These are phyloP conservation scores for Drechslerella stenobrocha DNA, from an alignment of 2,329 filamentous ascomycete genomes.

Conservation along the genomic window DNA sequence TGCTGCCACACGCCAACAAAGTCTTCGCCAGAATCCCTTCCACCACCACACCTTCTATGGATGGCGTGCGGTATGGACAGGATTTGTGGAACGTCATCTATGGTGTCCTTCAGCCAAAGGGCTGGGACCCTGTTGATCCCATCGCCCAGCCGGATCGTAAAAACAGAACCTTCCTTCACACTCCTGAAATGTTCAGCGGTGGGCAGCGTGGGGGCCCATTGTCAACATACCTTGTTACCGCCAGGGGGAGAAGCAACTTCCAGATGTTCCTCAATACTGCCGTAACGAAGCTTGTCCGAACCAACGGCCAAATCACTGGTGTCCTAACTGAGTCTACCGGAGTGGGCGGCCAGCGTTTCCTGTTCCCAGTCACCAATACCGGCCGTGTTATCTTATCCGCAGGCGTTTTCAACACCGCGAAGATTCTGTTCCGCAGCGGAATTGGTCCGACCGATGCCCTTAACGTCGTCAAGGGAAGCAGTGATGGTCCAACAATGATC, in stretches of 20 bases:
- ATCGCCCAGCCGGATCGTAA: constrained; percentile 66
- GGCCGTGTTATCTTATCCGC: constrained; percentile 71
- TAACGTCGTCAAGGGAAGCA: constrained; percentile 60
- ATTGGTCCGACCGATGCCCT: constrained; percentile 65
- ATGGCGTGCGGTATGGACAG: constrained; percentile 69
- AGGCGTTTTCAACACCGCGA: constrained; percentile 70
- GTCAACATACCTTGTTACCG: constrained; percentile 70
- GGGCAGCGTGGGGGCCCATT: constrained; percentile 71
- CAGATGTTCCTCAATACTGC: constrained; percentile 68
- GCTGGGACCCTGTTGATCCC: constrained; percentile 67
- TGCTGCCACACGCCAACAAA: constrained; percentile 63
- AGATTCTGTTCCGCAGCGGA: constrained; percentile 70
- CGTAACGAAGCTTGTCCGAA: constrained; percentile 69
- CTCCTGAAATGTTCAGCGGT: constrained; percentile 68
- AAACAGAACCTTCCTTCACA: constrained; percentile 67
- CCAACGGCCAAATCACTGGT: constrained; percentile 66
- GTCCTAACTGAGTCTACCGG: constrained; percentile 64
- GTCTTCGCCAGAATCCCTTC: constrained; percentile 73
- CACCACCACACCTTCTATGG: constrained; percentile 67
- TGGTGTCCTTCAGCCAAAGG: constrained; percentile 63
- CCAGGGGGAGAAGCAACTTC: constrained; percentile 66
- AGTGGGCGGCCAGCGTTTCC: constrained; percentile 63
- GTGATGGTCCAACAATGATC: constrained; percentile 62
- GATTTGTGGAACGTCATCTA: constrained; percentile 68
- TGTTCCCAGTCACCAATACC: constrained; percentile 64